Base-by-base conservation (phyloP, 371 early-diverging fungal genomes). In the Gilbertella persicaria region DNA sequence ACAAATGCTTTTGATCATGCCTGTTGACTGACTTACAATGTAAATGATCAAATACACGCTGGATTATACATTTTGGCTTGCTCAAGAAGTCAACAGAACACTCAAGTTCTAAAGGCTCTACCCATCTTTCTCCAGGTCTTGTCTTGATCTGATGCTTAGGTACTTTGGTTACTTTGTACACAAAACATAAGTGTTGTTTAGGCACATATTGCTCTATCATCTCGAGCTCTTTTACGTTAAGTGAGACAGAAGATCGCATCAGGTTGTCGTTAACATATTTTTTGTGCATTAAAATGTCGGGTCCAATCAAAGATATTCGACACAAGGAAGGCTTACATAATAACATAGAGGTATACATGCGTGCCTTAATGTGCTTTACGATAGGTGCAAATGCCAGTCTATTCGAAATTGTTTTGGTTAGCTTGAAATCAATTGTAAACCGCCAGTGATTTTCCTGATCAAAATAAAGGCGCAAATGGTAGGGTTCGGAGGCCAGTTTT, bases 361-460 rank as follows among this genome's bases (percentile, higher is more conserved):
- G 43, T 10, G 59, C 29, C 43, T 42, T 49, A 19, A 40, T 41
- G 6, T 16, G 20, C 13, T 57, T 28, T 4, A 62, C 41, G n/a
- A n/a, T n/a, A 12, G 62, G 62, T 19, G 41, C 41, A 17, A 62
- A 62, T 8, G 44, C 49, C 1, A 60, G 30, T n/a, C 54, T 35
- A 28, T 43, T 38, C 3, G 41, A 16, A 3, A 50, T 54, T 17
- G 54, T 45, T 9, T 56, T 55, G 2, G 41, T 37, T 4, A 62
- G 19, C 14, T 50, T 45, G 21, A 62, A 48, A 53, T 62, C 62
- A 5, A 59, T 52, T 30, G 59, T 59, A 25, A 45, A 58, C 16
- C 52, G 51, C 62, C 60, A 58, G 16, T 44, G 51, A n/a, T 23
- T 39, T 24, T 62, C 60, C 35, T 62, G 62, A 28, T 58, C 52